phyloP scores from a whole-genome alignment of 768 basidiomycete species.

The Kwoniella europaea region DNA sequence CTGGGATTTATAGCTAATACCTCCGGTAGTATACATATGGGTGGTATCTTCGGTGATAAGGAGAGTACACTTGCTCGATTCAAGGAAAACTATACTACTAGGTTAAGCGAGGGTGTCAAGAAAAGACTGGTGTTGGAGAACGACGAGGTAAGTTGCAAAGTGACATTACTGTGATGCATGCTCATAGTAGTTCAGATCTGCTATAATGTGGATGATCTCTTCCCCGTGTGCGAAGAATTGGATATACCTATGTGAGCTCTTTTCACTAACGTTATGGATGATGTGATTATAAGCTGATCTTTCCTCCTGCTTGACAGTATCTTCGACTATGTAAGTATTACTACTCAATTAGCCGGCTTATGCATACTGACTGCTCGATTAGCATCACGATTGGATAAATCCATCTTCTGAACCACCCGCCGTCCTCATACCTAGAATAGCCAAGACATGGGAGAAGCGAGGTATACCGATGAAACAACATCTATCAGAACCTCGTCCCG shows the following conservation, averaged over 20 bases:
- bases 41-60: constrained; percentile 85
- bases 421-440: constrained; percentile 73
- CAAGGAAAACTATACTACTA: constrained; percentile 68
- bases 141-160: constrained; percentile 70
- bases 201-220: constrained; percentile 83
- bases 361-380: constrained; percentile 59
- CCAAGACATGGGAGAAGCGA: constrained; percentile 72
- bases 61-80: constrained; percentile 70
- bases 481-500: constrained; percentile 84
- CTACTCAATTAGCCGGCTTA: constrained; percentile 56
- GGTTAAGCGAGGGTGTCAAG: constrained; percentile 70
- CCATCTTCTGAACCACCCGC: constrained; percentile 63
- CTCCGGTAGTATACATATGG: constrained; percentile 63
- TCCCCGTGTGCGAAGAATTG: constrained; percentile 84
- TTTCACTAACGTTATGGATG: constrained; percentile 45
- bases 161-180: not conserved
- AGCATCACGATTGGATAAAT: constrained; percentile 76
- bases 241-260: constrained; percentile 66
- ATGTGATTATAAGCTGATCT: constrained; percentile 16
- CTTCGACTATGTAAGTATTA: constrained; percentile 50
- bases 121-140: constrained; percentile 87
- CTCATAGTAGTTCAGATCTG: constrained; percentile 64
- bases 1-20: not conserved
- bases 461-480: constrained; percentile 91
- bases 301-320: constrained; percentile 27